phyloP scores from a whole-genome alignment of 1,284 basidiomycete species.

The Moesziomyces sp. region DNA sequence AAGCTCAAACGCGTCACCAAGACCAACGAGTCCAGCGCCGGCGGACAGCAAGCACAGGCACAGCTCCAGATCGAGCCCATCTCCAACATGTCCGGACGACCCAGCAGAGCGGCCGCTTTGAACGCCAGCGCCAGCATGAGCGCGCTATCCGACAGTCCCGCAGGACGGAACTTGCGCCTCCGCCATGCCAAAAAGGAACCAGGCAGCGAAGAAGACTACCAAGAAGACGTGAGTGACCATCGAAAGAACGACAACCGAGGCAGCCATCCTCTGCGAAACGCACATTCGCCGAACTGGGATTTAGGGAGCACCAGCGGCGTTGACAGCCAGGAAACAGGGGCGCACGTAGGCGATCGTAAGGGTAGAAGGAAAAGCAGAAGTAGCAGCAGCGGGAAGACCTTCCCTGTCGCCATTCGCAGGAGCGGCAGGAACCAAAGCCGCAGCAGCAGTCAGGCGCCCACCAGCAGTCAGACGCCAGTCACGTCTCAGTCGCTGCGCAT shows the following conservation, averaged over 20 bases:
- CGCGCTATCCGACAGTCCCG: conserved; percentile 9
- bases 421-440: not conserved
- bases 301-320: not conserved
- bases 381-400: too few species aligned
- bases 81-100: conserved; percentile 15
- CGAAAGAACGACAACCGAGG: not conserved
- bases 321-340: too few species aligned
- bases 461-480: not conserved
- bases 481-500: too few species aligned
- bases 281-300: not conserved
- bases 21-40: conserved; percentile 17
- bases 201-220: conserved; percentile 38
- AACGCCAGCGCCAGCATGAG: conserved; percentile 26
- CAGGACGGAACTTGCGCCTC: conserved; percentile 8
- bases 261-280: not conserved
- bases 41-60: conserved; percentile 32
- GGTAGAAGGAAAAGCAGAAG: not conserved
- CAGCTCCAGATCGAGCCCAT: conserved; percentile 34
- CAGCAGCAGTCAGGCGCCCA: not conserved
- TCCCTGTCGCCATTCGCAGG: not conserved
- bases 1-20: conserved; percentile 29
- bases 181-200: conserved; percentile 29
- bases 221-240: conserved; percentile 34
- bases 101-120: conserved; percentile 19
- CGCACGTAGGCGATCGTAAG: not conserved